phyloP scores from a whole-genome alignment of 768 basidiomycete species.

The Pleurotus giganteus region DNA sequence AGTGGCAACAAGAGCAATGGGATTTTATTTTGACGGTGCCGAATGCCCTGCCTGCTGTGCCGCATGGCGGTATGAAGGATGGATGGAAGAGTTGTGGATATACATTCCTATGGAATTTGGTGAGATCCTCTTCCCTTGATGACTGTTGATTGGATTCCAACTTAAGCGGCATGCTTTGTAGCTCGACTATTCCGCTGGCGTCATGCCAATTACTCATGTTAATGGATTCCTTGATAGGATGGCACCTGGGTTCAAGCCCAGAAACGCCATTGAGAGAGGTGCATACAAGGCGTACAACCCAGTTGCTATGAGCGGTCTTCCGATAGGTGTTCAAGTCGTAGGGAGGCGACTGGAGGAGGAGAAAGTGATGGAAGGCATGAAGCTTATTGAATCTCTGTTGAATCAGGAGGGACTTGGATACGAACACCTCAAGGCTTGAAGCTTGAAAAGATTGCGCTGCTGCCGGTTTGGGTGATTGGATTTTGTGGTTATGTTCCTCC shows the following conservation, averaged over 20 bases:
- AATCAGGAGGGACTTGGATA: constrained; percentile 24
- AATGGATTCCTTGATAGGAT: constrained; percentile 40
- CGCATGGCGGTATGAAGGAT: constrained; percentile 50
- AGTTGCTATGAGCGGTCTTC: constrained; percentile 53
- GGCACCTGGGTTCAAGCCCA: constrained; percentile 27
- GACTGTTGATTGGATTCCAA: background rate
- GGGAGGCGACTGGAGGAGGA: constrained; percentile 63
- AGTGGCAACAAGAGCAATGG: constrained; percentile 46
- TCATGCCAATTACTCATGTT: constrained; percentile 58
- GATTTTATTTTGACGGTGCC: constrained; percentile 66
- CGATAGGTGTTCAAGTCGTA: constrained; percentile 60
- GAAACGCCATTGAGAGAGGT: constrained; percentile 43
- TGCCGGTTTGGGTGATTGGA: background rate
- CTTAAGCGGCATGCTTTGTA: constrained; percentile 11
- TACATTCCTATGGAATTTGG: constrained; percentile 62
- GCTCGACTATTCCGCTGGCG: constrained; percentile 54
- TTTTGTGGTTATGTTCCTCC: background rate
- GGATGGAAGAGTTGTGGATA: constrained; percentile 55
- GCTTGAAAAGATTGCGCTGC: background rate
- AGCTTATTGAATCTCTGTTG: constrained; percentile 41
- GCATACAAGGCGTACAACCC: constrained; percentile 52
- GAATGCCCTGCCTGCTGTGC: constrained; percentile 54
- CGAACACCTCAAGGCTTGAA: constrained; percentile 13
- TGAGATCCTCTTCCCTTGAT: constrained; percentile 21
- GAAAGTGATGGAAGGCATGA: constrained; percentile 60